Evolutionary conservation across 108 stramenopile genomes (phyloP).

Genomic region (Seminavis robusta): DNA sequence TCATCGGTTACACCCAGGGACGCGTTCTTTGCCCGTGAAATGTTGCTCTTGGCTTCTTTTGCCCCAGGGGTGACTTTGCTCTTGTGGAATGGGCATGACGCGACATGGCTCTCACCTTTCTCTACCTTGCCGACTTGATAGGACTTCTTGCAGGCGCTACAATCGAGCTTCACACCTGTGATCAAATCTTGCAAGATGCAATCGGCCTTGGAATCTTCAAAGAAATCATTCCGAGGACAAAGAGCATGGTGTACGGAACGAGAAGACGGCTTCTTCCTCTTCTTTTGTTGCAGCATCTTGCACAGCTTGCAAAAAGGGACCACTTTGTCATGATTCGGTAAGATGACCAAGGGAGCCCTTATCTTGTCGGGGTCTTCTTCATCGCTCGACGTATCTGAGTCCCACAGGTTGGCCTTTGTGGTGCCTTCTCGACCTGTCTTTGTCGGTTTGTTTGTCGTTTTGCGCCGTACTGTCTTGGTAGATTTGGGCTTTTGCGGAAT

Average conservation of each 20-base stretch:
- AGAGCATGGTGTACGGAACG: conserved; percentile 51
- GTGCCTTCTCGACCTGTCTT: no score
- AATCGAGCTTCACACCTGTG: conserved; percentile 17
- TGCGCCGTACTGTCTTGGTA: no score
- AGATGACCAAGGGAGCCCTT: no score
- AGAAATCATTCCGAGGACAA: conserved; percentile 28
- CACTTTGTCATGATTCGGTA: no score
- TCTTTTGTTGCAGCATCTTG: conserved; percentile 7
- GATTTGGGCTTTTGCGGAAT: no score
- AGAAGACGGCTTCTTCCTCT: no score
- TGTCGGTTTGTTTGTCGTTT: no score
- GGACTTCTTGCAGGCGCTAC: conserved; percentile 25
- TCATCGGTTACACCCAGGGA: neutral
- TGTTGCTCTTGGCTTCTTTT: conserved; percentile 6
- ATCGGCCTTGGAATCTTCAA: conserved; percentile 21
- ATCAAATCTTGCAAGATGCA: conserved; percentile 26
- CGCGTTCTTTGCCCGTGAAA: neutral
- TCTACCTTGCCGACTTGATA: conserved; percentile 26
- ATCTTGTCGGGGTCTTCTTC: no score
- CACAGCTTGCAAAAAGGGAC: conserved; percentile 35
- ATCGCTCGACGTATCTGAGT: no score
- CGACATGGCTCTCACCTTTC: no score
- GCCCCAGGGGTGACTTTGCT: neutral
- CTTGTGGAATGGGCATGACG: neutral
- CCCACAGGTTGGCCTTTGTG: no score